Conservation (phyloP, 192 early-diverging fungal genomes). For the Linderina pennispora region DNA sequence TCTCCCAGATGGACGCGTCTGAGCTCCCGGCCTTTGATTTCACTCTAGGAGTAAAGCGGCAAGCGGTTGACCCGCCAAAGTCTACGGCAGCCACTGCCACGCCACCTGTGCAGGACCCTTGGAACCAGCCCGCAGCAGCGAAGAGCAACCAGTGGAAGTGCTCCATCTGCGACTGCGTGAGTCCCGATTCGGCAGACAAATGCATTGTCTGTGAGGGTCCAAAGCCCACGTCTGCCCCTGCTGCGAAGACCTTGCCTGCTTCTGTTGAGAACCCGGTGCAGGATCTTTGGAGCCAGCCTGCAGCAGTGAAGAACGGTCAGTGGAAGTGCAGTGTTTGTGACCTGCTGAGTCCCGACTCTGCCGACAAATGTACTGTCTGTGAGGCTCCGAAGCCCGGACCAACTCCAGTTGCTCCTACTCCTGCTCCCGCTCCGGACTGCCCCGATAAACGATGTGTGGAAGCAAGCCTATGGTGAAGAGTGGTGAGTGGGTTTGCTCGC, state of each 20-base stretch:
- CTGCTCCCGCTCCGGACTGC: neutral
- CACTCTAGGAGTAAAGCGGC: too few relatives aligned
- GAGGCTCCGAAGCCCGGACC: constrained; percentile 7
- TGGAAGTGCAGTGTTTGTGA: constrained; percentile 29
- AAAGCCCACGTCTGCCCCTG: neutral
- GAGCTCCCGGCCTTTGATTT: constrained; percentile 3
- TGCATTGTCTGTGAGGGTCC: too few relatives aligned
- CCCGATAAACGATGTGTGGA: constrained; percentile 1
- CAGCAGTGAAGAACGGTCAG: constrained; percentile 6
- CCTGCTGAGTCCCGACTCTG: constrained; percentile 7
- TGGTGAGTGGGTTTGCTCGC: constrained; percentile 14
- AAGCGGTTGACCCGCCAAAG: too few relatives aligned
- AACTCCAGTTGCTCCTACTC: neutral
- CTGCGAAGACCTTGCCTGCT: too few relatives aligned
- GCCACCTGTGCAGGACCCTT: too few relatives aligned
- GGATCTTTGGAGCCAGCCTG: constrained; percentile 2
- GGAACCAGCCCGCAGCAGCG: constrained; percentile 1
- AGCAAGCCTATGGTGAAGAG: constrained; percentile 5
- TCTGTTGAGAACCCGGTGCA: too few relatives aligned
- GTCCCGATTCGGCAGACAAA: too few relatives aligned
- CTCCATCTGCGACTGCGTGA: too few relatives aligned
- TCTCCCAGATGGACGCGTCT: neutral
- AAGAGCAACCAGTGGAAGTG: too few relatives aligned
- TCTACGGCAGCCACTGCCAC: too few relatives aligned
- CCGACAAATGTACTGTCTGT: constrained; percentile 18